These are phyloP conservation scores for Scleromitrula shiraiana DNA, from an alignment of 2,329 filamentous ascomycete species.

Conservation along the genomic window DNA sequence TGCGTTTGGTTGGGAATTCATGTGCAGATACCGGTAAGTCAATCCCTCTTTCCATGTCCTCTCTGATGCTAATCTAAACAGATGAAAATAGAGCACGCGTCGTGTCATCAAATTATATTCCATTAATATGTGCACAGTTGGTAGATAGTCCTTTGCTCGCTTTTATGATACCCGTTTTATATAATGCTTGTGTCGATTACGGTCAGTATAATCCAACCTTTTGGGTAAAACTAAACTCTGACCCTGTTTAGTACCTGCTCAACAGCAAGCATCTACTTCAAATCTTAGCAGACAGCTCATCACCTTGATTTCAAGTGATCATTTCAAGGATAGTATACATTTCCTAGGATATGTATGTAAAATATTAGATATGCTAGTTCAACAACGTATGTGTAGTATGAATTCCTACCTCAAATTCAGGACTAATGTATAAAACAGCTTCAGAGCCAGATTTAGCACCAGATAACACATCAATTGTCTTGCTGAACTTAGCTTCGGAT, in stretches of 20 bases:
- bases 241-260: conserved; percentile 39
- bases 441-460: conserved; percentile 24
- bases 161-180: conserved; percentile 51
- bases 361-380: conserved; percentile 45
- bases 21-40: conserved; percentile 50
- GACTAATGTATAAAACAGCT: conserved; percentile 15
- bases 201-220: conserved; percentile 35
- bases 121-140: conserved; percentile 41
- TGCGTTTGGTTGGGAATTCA: conserved; percentile 54
- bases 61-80: conserved; percentile 19
- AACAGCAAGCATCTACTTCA: conserved; percentile 45
- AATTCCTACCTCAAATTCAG: background rate
- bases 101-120: conserved; percentile 41
- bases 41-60: background rate
- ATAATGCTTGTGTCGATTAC: conserved; percentile 56
- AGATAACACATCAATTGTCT: conserved; percentile 41
- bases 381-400: conserved; percentile 35
- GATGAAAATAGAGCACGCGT: conserved; percentile 53
- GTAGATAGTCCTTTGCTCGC: conserved; percentile 39
- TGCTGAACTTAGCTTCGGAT: conserved; percentile 42
- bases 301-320: conserved; percentile 40
- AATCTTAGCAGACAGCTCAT: conserved; percentile 43
- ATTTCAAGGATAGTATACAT: conserved; percentile 34
- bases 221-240: conserved; percentile 13
- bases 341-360: conserved; percentile 48